Evolutionary conservation across 352 stramenopile genomes (phyloP), one percentile per base, ranked within the genome.

Genomic region (Phytophthora palmivora): DNA sequence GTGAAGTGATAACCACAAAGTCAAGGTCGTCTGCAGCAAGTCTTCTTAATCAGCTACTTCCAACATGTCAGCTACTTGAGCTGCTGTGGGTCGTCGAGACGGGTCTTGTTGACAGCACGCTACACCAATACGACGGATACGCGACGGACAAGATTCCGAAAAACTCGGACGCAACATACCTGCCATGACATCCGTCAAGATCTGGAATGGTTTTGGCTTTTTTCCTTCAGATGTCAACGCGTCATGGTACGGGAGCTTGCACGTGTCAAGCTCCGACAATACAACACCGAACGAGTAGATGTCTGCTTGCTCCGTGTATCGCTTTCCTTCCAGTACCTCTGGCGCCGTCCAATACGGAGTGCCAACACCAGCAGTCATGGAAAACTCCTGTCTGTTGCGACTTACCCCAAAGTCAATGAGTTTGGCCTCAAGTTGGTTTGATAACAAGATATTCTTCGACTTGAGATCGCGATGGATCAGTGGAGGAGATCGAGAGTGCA

Each of bases 361-460:
- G 1, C 63, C 63, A 8, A 72, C 58, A 0, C 63, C 63, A 9
- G 64, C 64, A 14, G 64, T 73, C 66, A 71, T 76, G 1, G 63
- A 52, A 22, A 57, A 54, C 8, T 75, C 73, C 4, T 73, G 56
- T 7, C 69, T 56, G 11, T 32, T 30, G 6, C 56, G 57, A 34
- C 53, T 67, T 1, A 67, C 65, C 7, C 63, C 66, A 51, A 88
- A 81, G 41, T 86, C 72, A 24, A 78, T 79, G 2, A 88, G 60
- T 37, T 88, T 85, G 14, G 92, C 76, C 38, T 91, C 72, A 2
- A 91, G 68, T 10, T 74, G 36, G 4, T 48, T 76, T n/a, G 91
- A 88, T 22, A 96, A 63, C 18, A 96, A 71, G 32, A 87, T 76
- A 28, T 81, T 88, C n/a, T 80, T 74, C 4, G 73, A 75, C 50